Percentiles rank a stretch among this genome's conserved stretches.
Evolutionary conservation across 345 rosid genomes (phyloP).

Genomic region (Populus deltoides): DNA sequence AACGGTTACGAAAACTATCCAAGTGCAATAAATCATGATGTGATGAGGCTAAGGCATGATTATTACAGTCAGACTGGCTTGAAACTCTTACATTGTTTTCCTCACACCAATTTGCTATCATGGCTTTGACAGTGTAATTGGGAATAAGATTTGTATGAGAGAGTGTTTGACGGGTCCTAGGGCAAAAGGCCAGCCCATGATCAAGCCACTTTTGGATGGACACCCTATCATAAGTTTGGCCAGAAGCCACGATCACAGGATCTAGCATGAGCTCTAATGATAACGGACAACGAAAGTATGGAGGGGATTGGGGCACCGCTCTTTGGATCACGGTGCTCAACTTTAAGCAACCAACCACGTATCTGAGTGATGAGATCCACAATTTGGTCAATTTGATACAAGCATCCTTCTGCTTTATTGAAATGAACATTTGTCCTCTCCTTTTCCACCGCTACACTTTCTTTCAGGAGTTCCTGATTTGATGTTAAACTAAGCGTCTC

Average conservation of each 20-base stretch:
- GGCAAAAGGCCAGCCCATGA: constrained; percentile 74
- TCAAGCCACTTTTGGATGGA: constrained; percentile 90
- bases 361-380: constrained; percentile 57
- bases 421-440: constrained; percentile 50
- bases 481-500: constrained; percentile 58
- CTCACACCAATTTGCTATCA: constrained; percentile 80
- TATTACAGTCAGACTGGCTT: constrained; percentile 26
- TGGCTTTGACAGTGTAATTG: constrained; percentile 85
- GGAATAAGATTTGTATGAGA: constrained; percentile 77
- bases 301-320: constrained; percentile 66
- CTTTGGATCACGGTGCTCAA: constrained; percentile 50
- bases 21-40: constrained; percentile 46
- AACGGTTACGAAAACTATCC: constrained; percentile 49
- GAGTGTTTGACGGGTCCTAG: constrained; percentile 68
- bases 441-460: constrained; percentile 79
- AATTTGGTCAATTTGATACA: constrained; percentile 42
- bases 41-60: constrained; percentile 33
- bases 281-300: constrained; percentile 80
- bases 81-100: constrained; percentile 51
- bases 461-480: constrained; percentile 65
- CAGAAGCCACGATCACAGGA: constrained; percentile 93
- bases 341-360: constrained; percentile 62
- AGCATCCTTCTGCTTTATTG: constrained; percentile 34
- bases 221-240: constrained; percentile 87
- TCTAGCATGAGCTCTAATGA: constrained; percentile 87